Conservation (phyloP, 805 yeast species). For the Hanseniaspora clermontiae region DNA sequence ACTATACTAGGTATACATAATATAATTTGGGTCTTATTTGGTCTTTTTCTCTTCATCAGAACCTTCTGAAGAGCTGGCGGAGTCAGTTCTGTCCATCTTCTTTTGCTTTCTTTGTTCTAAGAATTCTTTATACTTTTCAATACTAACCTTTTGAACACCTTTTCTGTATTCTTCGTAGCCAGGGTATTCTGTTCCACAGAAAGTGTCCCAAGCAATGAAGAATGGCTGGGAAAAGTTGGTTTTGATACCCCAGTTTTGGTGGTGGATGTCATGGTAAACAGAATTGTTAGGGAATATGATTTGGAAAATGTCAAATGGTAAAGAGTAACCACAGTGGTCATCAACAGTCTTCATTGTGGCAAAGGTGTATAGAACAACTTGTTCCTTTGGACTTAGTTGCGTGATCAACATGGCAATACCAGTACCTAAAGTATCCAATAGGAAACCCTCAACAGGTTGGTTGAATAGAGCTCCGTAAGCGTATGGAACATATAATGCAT, state of each 20-base stretch:
- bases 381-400: constrained; percentile 62
- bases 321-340: constrained; percentile 95
- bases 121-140: constrained; percentile 52
- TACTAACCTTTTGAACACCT: constrained; percentile 53
- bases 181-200: constrained; percentile 59
- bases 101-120: constrained; percentile 29
- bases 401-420: constrained; percentile 63
- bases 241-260: constrained; percentile 90
- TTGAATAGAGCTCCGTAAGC: constrained; percentile 94
- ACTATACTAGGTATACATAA: neutral
- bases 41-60: neutral
- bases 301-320: constrained; percentile 89
- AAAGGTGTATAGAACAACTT: constrained; percentile 60
- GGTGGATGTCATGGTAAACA: constrained; percentile 93
- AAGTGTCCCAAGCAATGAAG: constrained; percentile 82
- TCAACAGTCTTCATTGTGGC: constrained; percentile 94
- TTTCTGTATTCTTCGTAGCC: constrained; percentile 51
- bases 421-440: constrained; percentile 84
- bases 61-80: neutral
- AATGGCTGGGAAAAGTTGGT: constrained; percentile 92
- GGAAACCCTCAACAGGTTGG: constrained; percentile 85
- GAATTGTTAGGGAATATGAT: constrained; percentile 86
- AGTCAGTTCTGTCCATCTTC: constrained; percentile 6
- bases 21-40: neutral
- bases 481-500: constrained; percentile 85